Conservation (phyloP, 208 protist species). For the Leishmania aethiopica region DNA sequence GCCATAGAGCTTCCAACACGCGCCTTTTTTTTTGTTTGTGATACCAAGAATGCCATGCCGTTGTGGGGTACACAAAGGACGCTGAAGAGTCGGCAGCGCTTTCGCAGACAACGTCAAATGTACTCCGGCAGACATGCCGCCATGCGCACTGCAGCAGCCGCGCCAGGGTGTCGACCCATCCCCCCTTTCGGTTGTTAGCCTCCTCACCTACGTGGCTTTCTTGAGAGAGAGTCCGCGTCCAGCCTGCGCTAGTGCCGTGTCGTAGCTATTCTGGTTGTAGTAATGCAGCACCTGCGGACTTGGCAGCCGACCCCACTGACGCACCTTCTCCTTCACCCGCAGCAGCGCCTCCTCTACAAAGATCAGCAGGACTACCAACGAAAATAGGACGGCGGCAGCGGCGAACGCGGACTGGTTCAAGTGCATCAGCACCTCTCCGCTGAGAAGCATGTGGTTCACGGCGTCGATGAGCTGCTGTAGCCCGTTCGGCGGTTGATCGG, state of each 20-base stretch:
- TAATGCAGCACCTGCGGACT: constrained; percentile 49
- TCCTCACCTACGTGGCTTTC: constrained; percentile 15
- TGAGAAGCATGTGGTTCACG: background rate
- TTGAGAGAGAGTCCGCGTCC: constrained; percentile 21
- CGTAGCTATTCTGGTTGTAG: constrained; percentile 72
- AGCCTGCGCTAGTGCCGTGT: constrained; percentile 28
- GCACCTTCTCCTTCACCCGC: constrained; percentile 37
- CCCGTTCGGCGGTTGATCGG: background rate
- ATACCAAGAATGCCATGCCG: background rate
- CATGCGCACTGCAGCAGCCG: background rate
- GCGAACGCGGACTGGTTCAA: constrained; percentile 34
- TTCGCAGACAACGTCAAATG: background rate
- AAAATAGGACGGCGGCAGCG: constrained; percentile 29
- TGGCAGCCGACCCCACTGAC: constrained; percentile 50
- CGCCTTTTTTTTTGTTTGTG: background rate
- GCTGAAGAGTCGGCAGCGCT: background rate
- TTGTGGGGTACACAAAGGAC: background rate
- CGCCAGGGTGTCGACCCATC: background rate
- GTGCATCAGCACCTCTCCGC: constrained; percentile 9
- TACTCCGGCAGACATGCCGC: background rate
- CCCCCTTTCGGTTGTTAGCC: background rate
- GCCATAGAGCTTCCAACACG: background rate
- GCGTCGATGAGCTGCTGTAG: constrained; percentile 6
- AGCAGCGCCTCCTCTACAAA: constrained; percentile 54
- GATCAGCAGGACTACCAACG: constrained; percentile 43